phyloP scores from a whole-genome alignment of 2,329 filamentous ascomycete species.

The Phialophora macrospora region DNA sequence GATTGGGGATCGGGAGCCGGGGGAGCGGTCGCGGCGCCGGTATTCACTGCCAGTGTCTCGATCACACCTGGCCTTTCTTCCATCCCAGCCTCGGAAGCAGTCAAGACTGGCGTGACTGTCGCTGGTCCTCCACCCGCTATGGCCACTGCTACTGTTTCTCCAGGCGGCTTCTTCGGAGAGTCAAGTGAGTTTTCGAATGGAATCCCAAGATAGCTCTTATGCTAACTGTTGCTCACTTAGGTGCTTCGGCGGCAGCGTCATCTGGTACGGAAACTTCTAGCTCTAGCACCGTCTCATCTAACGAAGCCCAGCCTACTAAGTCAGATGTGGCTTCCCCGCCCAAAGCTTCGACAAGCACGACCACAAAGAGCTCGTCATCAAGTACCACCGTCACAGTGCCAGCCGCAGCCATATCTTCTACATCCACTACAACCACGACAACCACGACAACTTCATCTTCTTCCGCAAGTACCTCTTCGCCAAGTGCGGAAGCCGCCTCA shows the following conservation, averaged over 20 bases:
- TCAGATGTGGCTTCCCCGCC: constrained; percentile 25
- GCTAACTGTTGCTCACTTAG: neutral
- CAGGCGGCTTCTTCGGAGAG: constrained; percentile 22
- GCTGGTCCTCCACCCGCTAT: constrained; percentile 24
- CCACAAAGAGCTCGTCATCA: constrained; percentile 12
- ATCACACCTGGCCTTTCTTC: constrained; percentile 34
- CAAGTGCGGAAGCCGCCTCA: constrained; percentile 20
- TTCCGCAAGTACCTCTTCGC: constrained; percentile 12
- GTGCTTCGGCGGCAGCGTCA: constrained; percentile 16
- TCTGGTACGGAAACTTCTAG: constrained; percentile 33
- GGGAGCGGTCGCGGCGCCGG: constrained; percentile 22
- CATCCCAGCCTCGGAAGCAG: constrained; percentile 34
- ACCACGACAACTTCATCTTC: constrained; percentile 16
- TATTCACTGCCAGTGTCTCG: constrained; percentile 25
- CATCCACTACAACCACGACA: constrained; percentile 19
- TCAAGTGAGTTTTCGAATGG: constrained; percentile 22
- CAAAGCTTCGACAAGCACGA: constrained; percentile 18
- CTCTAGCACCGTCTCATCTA: constrained; percentile 32
- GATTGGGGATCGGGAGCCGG: constrained; percentile 1
- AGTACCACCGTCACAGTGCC: constrained; percentile 4
- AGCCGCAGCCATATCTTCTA: constrained; percentile 14
- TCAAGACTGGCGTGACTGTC: constrained; percentile 33
- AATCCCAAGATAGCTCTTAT: neutral
- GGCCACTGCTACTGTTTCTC: constrained; percentile 23
- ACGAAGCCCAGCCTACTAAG: constrained; percentile 31